These are phyloP conservation scores for maize (Zea mays) DNA, from an alignment of 176 grass and related monocot species.

Conservation along the genomic window DNA sequence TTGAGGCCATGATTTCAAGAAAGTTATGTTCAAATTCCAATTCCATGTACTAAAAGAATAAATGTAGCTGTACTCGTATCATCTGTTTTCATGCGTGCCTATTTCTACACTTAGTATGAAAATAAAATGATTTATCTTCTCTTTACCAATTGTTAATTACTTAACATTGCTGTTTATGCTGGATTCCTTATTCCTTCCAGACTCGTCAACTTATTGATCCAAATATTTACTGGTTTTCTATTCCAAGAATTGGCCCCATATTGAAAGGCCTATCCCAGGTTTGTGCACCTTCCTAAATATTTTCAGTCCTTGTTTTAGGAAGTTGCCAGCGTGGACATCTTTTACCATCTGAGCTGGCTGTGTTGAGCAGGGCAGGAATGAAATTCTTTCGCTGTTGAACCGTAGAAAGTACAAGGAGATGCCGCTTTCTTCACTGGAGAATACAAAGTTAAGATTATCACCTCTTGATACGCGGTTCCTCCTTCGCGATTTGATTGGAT, in stretches of 20 bases:
- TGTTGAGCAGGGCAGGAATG: constrained; percentile 65
- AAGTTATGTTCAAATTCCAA: constrained; percentile 15
- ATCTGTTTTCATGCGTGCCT: constrained; percentile 10
- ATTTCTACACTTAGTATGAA: constrained; percentile 7
- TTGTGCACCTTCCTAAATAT: constrained; percentile 21
- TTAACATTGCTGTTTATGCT: constrained; percentile 18
- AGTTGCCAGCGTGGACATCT: background rate
- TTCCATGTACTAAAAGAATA: constrained; percentile 15
- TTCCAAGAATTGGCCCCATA: constrained; percentile 74
- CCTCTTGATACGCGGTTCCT: constrained; percentile 76
- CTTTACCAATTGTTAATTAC: constrained; percentile 18
- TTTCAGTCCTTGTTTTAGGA: background rate
- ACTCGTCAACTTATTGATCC: constrained; percentile 86
- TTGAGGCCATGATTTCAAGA: background rate
- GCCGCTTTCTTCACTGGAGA: constrained; percentile 67
- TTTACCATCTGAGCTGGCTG: constrained; percentile 5
- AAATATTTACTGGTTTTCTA: constrained; percentile 84
- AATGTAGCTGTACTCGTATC: background rate
- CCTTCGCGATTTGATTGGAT: constrained; percentile 72
- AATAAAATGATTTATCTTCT: background rate
- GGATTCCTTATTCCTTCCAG: constrained; percentile 45
- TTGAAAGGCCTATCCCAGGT: constrained; percentile 86
- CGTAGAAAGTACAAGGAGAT: constrained; percentile 82
- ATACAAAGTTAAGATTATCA: constrained; percentile 65
- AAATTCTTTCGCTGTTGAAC: constrained; percentile 69